Evolutionary conservation across 306 rosid genomes (phyloP).

Genomic region (Coriaria nepalensis): DNA sequence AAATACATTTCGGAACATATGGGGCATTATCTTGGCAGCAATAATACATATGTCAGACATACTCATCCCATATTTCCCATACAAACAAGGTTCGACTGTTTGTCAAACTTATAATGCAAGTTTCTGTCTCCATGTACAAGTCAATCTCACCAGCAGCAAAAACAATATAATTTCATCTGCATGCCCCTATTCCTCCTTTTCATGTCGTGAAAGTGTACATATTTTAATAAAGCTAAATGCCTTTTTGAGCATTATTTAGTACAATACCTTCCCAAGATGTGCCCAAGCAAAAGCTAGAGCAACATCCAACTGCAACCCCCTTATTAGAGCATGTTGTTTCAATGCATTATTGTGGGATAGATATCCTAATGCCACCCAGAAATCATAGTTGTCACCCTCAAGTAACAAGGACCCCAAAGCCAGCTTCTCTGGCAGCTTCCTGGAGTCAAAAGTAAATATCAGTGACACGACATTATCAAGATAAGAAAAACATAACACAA

Average conservation of each 20-base stretch:
- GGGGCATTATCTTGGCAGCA: no score
- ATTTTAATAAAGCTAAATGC: slow-evolving; percentile 3
- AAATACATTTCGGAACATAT: no score
- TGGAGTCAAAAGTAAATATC: slow-evolving; percentile 23
- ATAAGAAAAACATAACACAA: slow-evolving; percentile 10
- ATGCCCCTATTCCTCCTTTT: no score
- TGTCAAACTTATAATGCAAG: no score
- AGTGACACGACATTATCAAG: slow-evolving; percentile 8
- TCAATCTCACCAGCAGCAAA: no score
- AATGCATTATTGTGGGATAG: slow-evolving; percentile 46
- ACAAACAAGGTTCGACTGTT: no score
- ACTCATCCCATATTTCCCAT: no score
- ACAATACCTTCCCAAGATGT: slow-evolving; percentile 68
- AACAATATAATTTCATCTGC: no score
- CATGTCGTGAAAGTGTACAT: background rate
- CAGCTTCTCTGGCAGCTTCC: slow-evolving; percentile 76
- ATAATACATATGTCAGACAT: no score
- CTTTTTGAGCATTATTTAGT: slow-evolving; percentile 1
- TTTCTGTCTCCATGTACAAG: no score
- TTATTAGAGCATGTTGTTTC: slow-evolving; percentile 76
- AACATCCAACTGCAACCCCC: slow-evolving; percentile 73
- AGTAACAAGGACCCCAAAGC: slow-evolving; percentile 79
- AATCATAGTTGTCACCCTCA: slow-evolving; percentile 76
- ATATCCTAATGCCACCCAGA: slow-evolving; percentile 81
- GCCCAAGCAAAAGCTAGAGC: slow-evolving; percentile 87